Base-by-base conservation (phyloP, 139 green algal species). In the Chlamydomonas sp. region DNA sequence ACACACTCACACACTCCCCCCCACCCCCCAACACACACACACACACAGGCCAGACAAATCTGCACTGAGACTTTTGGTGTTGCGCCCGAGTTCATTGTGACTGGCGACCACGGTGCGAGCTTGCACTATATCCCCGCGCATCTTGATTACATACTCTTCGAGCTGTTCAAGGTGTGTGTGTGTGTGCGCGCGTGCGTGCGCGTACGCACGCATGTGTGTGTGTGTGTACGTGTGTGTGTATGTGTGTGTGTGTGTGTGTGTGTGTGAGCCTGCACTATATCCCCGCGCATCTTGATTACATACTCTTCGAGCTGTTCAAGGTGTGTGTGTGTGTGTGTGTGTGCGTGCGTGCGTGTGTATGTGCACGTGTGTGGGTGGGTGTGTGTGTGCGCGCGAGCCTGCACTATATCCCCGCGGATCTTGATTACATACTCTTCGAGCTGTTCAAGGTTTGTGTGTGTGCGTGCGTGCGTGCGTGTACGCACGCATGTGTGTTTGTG, bases 351-450 rank as follows among this genome's bases (percentile, higher is more conserved):
- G 43, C 20, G 20, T 20, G 13, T 26, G 33, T n/a, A n/a, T n/a
- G n/a, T n/a, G n/a, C n/a, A n/a, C n/a, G n/a, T n/a, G n/a, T n/a
- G n/a, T n/a, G n/a, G n/a, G n/a, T n/a, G n/a, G n/a, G n/a, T n/a
- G n/a, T n/a, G n/a, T n/a, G n/a, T n/a, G n/a, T n/a, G n/a, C n/a
- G 71, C 29, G 76, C 81, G 5, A 66, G 65, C 20, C 81, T 95
- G 22, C 84, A 88, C 6, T 96, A 97, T 81, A 88, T 97, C 57
- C 85, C 91, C 3, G 76, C 80, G 0, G 91, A 97, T 76, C 76
- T 97, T 6, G 90, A 97, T 74, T 97, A 97, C 82, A 94, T 96
- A 76, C 72, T 95, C 49, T 94, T 90, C 72, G 91, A 97, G 82
- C 77, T 97, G 57, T 69, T 97, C 3, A 97, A 97, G 58, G n/a